A percentile compares a stretch with the other conserved stretches of the same genome.
Conservation (phyloP, 116 monocot species). For the Trichopus zeylanicus region DNA sequence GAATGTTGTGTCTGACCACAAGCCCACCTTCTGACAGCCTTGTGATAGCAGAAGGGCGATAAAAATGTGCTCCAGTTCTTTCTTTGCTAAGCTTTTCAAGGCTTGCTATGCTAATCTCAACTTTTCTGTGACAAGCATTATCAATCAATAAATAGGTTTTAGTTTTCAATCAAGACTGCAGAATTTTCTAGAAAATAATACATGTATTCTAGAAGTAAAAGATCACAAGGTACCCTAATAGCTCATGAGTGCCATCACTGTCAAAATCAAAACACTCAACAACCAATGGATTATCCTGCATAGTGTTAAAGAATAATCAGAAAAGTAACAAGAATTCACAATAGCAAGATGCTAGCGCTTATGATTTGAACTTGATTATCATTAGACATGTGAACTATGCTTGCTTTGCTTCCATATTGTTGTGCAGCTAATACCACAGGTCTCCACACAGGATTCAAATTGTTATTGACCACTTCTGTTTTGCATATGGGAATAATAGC, state of each 20-base stretch:
- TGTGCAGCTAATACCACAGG: conserved; percentile 40
- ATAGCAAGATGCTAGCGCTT: background rate
- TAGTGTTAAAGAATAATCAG: background rate
- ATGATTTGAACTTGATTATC: background rate
- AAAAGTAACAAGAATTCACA: background rate
- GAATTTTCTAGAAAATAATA: background rate
- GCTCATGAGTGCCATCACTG: conserved; percentile 44
- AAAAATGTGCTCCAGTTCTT: conserved; percentile 38
- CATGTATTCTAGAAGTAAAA: background rate
- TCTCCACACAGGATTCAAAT: conserved; percentile 64
- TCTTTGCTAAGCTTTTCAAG: conserved; percentile 35
- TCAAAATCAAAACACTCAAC: conserved; percentile 75
- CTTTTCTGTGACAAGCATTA: conserved; percentile 22
- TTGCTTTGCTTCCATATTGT: conserved; percentile 66
- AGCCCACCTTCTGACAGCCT: conserved; percentile 29
- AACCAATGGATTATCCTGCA: conserved; percentile 62
- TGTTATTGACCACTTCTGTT: conserved; percentile 58
- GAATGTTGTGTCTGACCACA: background rate
- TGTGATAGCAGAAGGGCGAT: conserved; percentile 13
- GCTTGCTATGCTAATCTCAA: conserved; percentile 31
- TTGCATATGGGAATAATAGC: conserved; percentile 50
- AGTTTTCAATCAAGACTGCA: background rate
- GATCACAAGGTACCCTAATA: conserved; percentile 37
- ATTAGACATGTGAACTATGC: background rate
- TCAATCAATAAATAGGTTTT: background rate